Percentiles rank a stretch among this genome's conserved stretches.
Evolutionary conservation across 805 yeast genomes (phyloP).

Genomic region (Kregervanrija fluxuum): DNA sequence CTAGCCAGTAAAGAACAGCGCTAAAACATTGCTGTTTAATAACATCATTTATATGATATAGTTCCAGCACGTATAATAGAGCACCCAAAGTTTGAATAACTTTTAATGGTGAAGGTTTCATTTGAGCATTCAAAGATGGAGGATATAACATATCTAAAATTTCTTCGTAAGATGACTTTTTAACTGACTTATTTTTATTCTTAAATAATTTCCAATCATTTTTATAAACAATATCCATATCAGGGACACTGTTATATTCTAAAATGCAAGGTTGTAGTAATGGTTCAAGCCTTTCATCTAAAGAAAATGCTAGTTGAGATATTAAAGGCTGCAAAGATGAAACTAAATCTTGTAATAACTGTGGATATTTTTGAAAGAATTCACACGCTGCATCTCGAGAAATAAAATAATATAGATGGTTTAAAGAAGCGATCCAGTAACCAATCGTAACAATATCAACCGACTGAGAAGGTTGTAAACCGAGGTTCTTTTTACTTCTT

Average conservation of each 20-base stretch:
- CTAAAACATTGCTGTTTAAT: constrained; percentile 74
- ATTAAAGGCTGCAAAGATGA: constrained; percentile 51
- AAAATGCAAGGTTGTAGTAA: constrained; percentile 61
- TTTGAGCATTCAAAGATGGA: constrained; percentile 71
- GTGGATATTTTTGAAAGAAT: constrained; percentile 48
- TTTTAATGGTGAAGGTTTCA: constrained; percentile 83
- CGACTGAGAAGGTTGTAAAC: constrained; percentile 9
- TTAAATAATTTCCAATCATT: constrained; percentile 53
- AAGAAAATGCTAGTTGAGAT: constrained; percentile 58
- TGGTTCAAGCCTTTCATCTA: constrained; percentile 51
- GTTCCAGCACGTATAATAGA: constrained; percentile 70
- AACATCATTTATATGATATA: constrained; percentile 74
- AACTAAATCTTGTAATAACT: constrained; percentile 50
- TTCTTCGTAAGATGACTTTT: constrained; percentile 55
- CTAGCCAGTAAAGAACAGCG: constrained; percentile 71
- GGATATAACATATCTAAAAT: constrained; percentile 74
- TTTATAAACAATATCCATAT: constrained; percentile 69
- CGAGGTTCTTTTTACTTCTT: constrained; percentile 9
- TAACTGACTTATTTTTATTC: constrained; percentile 29
- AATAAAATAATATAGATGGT: constrained; percentile 71
- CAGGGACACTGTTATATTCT: constrained; percentile 77
- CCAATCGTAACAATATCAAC: constrained; percentile 65
- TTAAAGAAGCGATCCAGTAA: constrained; percentile 82
- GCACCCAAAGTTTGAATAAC: constrained; percentile 87
- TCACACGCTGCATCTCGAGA: constrained; percentile 50